Evolutionary conservation across 768 basidiomycete species (phyloP).

Genomic region (Russula compacta): DNA sequence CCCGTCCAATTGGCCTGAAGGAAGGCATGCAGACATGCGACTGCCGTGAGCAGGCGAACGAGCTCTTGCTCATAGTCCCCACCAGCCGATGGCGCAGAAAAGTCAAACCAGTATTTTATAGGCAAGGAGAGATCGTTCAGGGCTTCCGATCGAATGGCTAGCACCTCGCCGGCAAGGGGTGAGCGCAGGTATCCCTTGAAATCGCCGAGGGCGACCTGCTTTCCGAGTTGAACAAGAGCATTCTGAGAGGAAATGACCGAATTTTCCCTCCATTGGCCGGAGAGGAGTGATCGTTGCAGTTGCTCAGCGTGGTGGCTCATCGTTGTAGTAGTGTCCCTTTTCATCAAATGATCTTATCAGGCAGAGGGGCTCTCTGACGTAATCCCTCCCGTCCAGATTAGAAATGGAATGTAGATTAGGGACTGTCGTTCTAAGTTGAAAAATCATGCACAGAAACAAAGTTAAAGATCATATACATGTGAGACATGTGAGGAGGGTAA

Average conservation of each 20-base stretch:
- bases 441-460: too few species aligned
- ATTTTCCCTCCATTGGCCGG: constrained; percentile 34
- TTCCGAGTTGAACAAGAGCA: constrained; percentile 34
- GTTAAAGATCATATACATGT: too few species aligned
- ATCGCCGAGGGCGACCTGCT: constrained; percentile 49
- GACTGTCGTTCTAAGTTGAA: too few species aligned
- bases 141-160: constrained; percentile 26
- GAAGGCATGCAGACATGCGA: constrained; percentile 83
- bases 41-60: constrained; percentile 50
- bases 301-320: constrained; percentile 16
- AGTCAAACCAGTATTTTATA: constrained; percentile 30
- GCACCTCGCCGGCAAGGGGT: constrained; percentile 28
- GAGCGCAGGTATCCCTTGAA: constrained; percentile 43
- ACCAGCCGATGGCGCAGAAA: constrained; percentile 24
- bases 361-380: neutral
- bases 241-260: constrained; percentile 28
- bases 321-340: neutral
- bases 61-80: constrained; percentile 42
- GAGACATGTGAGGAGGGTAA: too few species aligned
- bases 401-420: too few species aligned
- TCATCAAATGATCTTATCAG: neutral
- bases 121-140: constrained; percentile 29
- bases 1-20: constrained; percentile 96
- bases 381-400: neutral
- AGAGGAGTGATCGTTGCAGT: constrained; percentile 51